Base-by-base conservation (phyloP, 768 basidiomycete genomes). In the Krasilnikovozyma curviuscula region DNA sequence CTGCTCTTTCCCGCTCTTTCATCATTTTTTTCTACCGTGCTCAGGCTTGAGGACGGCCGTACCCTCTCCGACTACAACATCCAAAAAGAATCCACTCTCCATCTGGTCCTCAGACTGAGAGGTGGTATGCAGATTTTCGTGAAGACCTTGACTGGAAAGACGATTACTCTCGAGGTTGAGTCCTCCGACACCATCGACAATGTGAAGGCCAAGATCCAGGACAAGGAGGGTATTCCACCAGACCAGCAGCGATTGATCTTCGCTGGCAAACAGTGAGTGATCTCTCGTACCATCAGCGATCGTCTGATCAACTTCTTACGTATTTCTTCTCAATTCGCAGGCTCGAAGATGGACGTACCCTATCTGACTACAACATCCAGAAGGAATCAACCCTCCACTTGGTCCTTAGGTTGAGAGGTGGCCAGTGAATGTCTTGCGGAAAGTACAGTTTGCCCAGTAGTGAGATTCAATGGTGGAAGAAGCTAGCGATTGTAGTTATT, bases 351-450 rank as follows among this genome's bases (percentile, higher is more conserved):
- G 84, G 84, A n/a, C 80, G 85, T 19, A 89, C 85, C 1, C 69
- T 86, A 0, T 83, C 81, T 0, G 84, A 88, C 58, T 88, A 85
- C 65, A 80, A 81, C 62, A 82, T 81, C 28, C 80, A 81, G 72
- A 78, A 82, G 67, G 80, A n/a, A n/a, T 89, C 85, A 19, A 97
- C 89, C 24, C 83, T 97, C 57, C 89, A 97, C 70, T 72, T 95
- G 59, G 88, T 95, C 57, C 84, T 91, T 66, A 84, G 85, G 53
- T 62, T 25, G 14, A 23, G 34, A 13, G 13, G 7, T 24, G 39
- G 10, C 37, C 21, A 34, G 6, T 14, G 16, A 23, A 39, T 40
- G 35, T 25, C 33, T 8, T 28, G n/a, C n/a, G n/a, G n/a, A n/a
- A n/a, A n/a, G n/a, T n/a, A n/a, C n/a, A n/a, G n/a, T n/a, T n/a